Evolutionary conservation across 2,329 filamentous ascomycete genomes (phyloP), one percentile per base, ranked within the genome.

Genomic region (Trichoderma koningii): DNA sequence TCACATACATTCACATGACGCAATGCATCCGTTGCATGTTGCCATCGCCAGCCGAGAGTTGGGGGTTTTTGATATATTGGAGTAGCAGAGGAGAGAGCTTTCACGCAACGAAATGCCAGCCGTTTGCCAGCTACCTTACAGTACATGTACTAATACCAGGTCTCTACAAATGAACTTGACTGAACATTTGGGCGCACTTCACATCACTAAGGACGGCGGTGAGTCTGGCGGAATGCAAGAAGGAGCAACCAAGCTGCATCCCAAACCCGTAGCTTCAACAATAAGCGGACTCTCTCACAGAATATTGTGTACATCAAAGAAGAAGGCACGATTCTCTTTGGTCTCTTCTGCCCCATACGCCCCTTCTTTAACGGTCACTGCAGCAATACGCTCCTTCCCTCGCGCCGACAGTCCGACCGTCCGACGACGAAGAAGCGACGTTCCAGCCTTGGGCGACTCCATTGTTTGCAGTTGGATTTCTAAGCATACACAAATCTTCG

Each of bases 21-120:
- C 64, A 47, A 66, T 66, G 51, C 64, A 64, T 44, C 62, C 64
- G 45, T 45, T 21, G 41, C 59, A 66, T 66, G 64, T 63, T 64
- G 60, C 64, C 64, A 66, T 66, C 38, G 21, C 38, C 60, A 63
- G 55, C 64, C 41, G 45, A 62, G 30, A 55, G 23, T 3, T 41
- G 38, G 14, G 42, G 38, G 50, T 23, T 34, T 26, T 34, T 26
- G 34, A 38, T 38, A 10, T 42, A 3, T 23, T n/a, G 28, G 15
- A 30, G 12, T 9, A 34, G 12, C 12, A 44, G 19, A 9, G 1
- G 26, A 50, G 52, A 42, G 19, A 14, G 14, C 1, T 42, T 3
- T 51, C 19, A 19, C 2, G 12, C 7, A 30, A 30, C 34, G 34
- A 38, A 9, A 38, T 3, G 3, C 34, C 34, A 38, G 34, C 34